phyloP scores from a whole-genome alignment of 1,139 yeast genomes.

The Geotrichum histeridarum region DNA sequence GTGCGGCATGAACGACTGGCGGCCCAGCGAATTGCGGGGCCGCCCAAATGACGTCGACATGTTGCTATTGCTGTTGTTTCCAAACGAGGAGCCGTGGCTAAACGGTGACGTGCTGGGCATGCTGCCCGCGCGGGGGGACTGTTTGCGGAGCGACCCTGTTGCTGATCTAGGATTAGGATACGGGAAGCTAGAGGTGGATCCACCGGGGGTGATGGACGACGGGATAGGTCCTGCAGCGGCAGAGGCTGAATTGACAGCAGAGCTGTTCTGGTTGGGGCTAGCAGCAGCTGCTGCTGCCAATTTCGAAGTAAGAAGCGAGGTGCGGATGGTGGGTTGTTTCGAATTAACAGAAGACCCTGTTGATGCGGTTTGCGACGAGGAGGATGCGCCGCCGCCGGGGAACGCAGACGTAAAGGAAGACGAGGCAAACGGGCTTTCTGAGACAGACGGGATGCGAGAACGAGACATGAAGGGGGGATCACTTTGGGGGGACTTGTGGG shows the following conservation, averaged over 20 bases:
- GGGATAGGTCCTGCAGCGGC: constrained; percentile 7
- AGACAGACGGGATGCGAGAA: constrained; percentile 9
- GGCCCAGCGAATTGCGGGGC: constrained; percentile 15
- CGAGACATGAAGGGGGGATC: constrained; percentile 13
- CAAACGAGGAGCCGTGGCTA: constrained; percentile 3
- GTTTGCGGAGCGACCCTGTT: constrained; percentile 19
- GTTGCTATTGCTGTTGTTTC: not conserved
- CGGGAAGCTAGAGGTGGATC: constrained; percentile 20
- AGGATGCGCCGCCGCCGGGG: not conserved
- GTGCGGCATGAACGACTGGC: constrained; percentile 28
- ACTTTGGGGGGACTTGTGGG: constrained; percentile 14
- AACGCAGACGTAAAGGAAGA: not conserved
- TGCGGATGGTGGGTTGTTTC: constrained; percentile 20
- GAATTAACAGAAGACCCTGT: not conserved
- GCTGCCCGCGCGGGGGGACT: constrained; percentile 11
- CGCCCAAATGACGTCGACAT: constrained; percentile 1
- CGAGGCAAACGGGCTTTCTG: constrained; percentile 1
- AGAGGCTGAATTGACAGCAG: constrained; percentile 16
- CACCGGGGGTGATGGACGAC: constrained; percentile 4
- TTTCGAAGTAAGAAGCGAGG: constrained; percentile 25
- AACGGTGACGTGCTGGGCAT: constrained; percentile 10
- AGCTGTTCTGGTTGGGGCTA: constrained; percentile 25
- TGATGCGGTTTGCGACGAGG: not conserved
- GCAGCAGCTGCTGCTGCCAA: constrained; percentile 30
- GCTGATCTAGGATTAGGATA: constrained; percentile 22